A percentile compares a stretch with the other conserved stretches of the same genome.
phyloP scores from a whole-genome alignment of 1,139 yeast species.

The Spathaspora sp. region DNA sequence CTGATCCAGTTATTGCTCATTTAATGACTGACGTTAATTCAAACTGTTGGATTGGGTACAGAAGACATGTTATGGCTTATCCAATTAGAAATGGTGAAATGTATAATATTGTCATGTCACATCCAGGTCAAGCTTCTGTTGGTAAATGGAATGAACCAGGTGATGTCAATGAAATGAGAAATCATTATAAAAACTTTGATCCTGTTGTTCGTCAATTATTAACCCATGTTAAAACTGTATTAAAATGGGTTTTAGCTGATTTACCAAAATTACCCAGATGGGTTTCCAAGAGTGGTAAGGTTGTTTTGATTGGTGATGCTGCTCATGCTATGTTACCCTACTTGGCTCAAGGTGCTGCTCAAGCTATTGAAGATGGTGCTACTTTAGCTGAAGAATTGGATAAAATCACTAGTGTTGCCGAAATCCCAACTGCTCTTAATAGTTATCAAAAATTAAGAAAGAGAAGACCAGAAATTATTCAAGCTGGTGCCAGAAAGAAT shows the following conservation, averaged over 20 bases:
- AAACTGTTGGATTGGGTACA: constrained; percentile 14
- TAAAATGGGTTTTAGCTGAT: constrained; percentile 15
- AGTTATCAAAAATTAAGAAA: constrained; percentile 11
- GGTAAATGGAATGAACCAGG: constrained; percentile 15
- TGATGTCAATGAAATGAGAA: constrained; percentile 12
- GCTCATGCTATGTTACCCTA: constrained; percentile 41
- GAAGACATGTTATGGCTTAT: constrained; percentile 15
- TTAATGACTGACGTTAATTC: constrained; percentile 14
- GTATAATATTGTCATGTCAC: constrained; percentile 16
- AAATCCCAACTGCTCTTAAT: constrained; percentile 11
- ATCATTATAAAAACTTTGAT: constrained; percentile 13
- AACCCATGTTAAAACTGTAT: constrained; percentile 11
- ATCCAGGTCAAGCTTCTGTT: constrained; percentile 14
- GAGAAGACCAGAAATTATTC: constrained; percentile 20
- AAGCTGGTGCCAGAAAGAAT: constrained; percentile 22
- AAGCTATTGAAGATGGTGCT: constrained; percentile 32
- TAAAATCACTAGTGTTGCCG: constrained; percentile 6
- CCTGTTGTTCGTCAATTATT: constrained; percentile 13
- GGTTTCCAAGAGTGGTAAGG: constrained; percentile 17
- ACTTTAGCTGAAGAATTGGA: constrained; percentile 17
- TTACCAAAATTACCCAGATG: constrained; percentile 12
- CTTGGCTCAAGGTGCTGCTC: constrained; percentile 42
- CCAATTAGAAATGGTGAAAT: constrained; percentile 15
- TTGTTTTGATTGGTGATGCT: constrained; percentile 36
- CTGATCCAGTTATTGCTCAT: constrained; percentile 13